phyloP scores from a whole-genome alignment of 2,329 filamentous ascomycete species.

The Knoxdaviesia proteae region DNA sequence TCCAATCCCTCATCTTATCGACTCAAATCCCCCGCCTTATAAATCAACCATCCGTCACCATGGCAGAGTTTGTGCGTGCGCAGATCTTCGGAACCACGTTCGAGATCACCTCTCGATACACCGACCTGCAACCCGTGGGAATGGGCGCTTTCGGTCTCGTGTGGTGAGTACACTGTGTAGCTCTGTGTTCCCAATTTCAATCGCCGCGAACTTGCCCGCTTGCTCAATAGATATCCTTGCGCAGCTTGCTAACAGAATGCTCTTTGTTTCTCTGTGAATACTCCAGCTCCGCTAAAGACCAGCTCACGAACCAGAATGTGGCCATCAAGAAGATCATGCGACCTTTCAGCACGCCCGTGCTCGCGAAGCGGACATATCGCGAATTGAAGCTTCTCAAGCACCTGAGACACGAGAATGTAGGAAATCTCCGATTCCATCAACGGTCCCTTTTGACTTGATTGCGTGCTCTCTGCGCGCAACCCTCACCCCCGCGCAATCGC shows the following conservation, averaged over 20 bases:
- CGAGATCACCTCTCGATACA: slow-evolving; percentile 91
- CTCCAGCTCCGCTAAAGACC: slow-evolving; percentile 78
- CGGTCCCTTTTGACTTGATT: not conserved
- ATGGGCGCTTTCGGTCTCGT: slow-evolving; percentile 98
- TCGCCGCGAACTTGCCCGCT: not conserved
- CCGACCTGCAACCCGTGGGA: slow-evolving; percentile 91
- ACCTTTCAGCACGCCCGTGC: slow-evolving; percentile 95
- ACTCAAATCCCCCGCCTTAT: not conserved
- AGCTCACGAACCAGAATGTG: slow-evolving; percentile 90
- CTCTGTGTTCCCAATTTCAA: not conserved
- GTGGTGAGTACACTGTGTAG: slow-evolving; percentile 41
- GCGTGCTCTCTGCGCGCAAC: not conserved
- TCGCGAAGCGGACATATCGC: slow-evolving; percentile 93
- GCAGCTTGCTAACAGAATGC: not conserved
- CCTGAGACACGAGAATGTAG: slow-evolving; percentile 84
- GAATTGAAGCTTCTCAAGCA: slow-evolving; percentile 97
- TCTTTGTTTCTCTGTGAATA: slow-evolving; percentile 2
- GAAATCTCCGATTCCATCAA: slow-evolving; percentile 3
- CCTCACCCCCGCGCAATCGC: not conserved
- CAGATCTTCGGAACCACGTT: slow-evolving; percentile 99
- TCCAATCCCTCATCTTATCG: not conserved
- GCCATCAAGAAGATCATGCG: slow-evolving; percentile 99
- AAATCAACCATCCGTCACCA: slow-evolving; percentile 25
- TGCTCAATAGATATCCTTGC: too few relatives aligned
- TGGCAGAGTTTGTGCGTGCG: slow-evolving; percentile 98